These are phyloP conservation scores for Alloteropsis angusta DNA, from an alignment of 202 grass and related monocot genomes.

Conservation along the genomic window DNA sequence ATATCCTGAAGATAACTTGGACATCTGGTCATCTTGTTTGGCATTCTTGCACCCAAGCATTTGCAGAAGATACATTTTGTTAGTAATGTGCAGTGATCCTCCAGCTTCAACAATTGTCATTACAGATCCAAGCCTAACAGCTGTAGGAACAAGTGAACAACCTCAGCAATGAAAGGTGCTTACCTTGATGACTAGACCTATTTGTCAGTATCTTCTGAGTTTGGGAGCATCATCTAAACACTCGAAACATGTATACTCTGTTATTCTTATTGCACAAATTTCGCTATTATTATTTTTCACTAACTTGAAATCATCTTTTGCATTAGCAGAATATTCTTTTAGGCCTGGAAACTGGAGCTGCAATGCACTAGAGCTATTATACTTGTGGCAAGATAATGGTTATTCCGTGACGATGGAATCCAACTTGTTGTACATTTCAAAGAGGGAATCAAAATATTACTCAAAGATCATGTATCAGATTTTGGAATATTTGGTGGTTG, in stretches of 20 bases:
- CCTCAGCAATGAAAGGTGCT: constrained; percentile 10
- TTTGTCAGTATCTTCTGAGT: background rate
- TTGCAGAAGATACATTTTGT: background rate
- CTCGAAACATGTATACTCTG: background rate
- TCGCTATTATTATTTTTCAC: too few species aligned
- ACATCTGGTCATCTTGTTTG: background rate
- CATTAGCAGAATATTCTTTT: constrained; percentile 1
- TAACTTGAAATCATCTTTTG: background rate
- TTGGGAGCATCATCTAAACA: background rate
- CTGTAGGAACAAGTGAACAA: background rate
- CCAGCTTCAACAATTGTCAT: constrained; percentile 12
- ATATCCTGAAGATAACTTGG: background rate
- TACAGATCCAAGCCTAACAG: background rate
- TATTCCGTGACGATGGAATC: background rate
- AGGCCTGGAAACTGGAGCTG: background rate
- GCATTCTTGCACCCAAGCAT: background rate
- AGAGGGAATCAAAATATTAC: background rate
- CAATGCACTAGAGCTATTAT: background rate
- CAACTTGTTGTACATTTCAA: background rate
- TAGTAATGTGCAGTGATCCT: background rate
- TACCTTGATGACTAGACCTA: background rate
- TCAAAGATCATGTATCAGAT: background rate
- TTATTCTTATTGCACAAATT: background rate
- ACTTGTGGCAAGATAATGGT: background rate
- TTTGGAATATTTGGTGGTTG: background rate